Conservation (phyloP, 345 rosid species). For the Aquilaria yunnanensis region DNA sequence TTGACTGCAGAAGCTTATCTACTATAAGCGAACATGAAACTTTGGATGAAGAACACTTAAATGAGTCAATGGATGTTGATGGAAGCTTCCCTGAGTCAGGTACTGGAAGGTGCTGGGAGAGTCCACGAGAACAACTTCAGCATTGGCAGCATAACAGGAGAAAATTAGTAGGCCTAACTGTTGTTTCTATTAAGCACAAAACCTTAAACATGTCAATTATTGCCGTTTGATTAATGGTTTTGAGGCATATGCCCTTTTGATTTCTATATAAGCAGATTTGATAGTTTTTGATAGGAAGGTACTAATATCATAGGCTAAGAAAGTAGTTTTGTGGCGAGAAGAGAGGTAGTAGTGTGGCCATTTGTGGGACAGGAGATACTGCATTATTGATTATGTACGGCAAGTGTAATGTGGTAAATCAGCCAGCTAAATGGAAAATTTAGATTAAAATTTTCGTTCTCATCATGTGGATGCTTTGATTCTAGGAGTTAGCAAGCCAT, state of each 20-base stretch:
- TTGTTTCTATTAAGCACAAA: background rate
- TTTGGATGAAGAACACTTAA: slow-evolving; percentile 43
- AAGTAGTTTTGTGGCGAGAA: no score
- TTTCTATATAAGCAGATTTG: background rate
- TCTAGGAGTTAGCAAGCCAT: no score
- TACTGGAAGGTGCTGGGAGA: slow-evolving; percentile 73
- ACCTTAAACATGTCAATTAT: no score
- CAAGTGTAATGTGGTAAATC: no score
- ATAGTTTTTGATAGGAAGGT: background rate
- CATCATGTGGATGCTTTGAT: no score
- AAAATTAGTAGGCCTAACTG: slow-evolving; percentile 52
- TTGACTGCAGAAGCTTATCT: slow-evolving; percentile 74
- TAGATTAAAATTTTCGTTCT: no score
- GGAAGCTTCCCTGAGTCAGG: slow-evolving; percentile 66
- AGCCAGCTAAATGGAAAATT: no score
- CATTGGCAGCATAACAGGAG: slow-evolving; percentile 99
- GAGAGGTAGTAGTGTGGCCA: no score
- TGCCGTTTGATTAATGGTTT: background rate
- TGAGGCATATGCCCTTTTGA: no score
- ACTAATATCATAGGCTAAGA: no score
- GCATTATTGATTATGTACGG: no score
- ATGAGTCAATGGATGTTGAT: slow-evolving; percentile 89
- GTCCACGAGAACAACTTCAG: slow-evolving; percentile 89
- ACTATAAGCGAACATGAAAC: slow-evolving; percentile 73
- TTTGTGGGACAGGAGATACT: no score